phyloP scores from a whole-genome alignment of 495 filamentous ascomycete genomes.

The Sphaerosporella brunnea region DNA sequence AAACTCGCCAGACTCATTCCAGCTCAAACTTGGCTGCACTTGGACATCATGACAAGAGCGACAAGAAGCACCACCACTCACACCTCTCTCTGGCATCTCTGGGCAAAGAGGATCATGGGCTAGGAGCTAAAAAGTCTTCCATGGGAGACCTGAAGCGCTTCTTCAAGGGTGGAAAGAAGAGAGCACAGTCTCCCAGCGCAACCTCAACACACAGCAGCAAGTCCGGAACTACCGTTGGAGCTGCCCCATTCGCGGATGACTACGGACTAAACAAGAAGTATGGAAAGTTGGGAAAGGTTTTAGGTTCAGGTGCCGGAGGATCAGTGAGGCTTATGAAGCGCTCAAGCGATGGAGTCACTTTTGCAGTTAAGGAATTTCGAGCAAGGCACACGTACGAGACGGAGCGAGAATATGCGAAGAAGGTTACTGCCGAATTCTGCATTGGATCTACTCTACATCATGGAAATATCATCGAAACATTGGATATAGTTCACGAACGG shows the following conservation, averaged over 20 bases:
- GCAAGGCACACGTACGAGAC: conserved; percentile 86
- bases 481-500: conserved; percentile 93
- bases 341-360: conserved; percentile 72
- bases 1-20: conserved; percentile 30
- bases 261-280: conserved; percentile 83
- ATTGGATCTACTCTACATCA: conserved; percentile 94
- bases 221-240: conserved; percentile 40
- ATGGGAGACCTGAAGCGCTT: conserved; percentile 93
- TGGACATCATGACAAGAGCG: conserved; percentile 17
- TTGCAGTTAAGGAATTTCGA: conserved; percentile 95
- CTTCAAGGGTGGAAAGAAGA: conserved; percentile 52
- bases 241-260: conserved; percentile 81
- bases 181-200: conserved; percentile 49
- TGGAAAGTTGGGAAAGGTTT: conserved; percentile 80
- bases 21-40: conserved; percentile 29
- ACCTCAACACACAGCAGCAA: conserved; percentile 41
- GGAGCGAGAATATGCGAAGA: conserved; percentile 90
- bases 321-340: conserved; percentile 91
- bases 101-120: conserved; percentile 34
- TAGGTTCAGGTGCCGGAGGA: conserved; percentile 86
- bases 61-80: conserved; percentile 35
- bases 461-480: conserved; percentile 94
- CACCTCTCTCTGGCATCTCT: conserved; percentile 29
- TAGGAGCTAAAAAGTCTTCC: conserved; percentile 49
- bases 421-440: conserved; percentile 98